Base-by-base conservation (phyloP, 441 rosid genomes). In the Euphorbia celastroides region DNA sequence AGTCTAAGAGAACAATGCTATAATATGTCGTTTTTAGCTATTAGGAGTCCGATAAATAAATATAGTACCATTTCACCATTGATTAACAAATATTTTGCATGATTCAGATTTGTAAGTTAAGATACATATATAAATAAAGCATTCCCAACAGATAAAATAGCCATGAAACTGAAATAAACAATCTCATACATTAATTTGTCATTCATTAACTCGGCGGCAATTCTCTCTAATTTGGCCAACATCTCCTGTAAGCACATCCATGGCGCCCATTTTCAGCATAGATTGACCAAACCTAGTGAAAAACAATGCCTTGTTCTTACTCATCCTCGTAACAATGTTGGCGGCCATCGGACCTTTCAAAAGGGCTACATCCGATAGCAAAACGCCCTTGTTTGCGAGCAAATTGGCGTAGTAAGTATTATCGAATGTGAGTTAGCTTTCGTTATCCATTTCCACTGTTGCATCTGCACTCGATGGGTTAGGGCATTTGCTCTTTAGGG, bases 211-310 rank as follows among this genome's bases (percentile, higher is more conserved):
- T 2, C 62, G 46, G 2, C 25, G 67, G 23, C 83, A 76, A 2
- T 76, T 62, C 36, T 66, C 69, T 54, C 78, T 69, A 22, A 74
- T 74, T 54, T 77, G 60, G 50, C 80, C 83, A 13, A 20, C 31
- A 19, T 41, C 7, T 56, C 68, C 73, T 0, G 71, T 69, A 17
- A 76, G 68, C 5, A 76, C 72, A 41, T 16, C 69, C 19, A 72
- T 60, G 10, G 46, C 52, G 23, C 71, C 73, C 83, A 79, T 62
- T 54, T 66, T 79, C 61, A 22, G 30, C 72, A 79, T 71, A 3
- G 74, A 71, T 0, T 34, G n/a, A 6, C 72, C 60, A 30, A 79
- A 79, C 10, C 55, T 58, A 1, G 1, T 2, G 52, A 63, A 48
- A 65, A 83, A 86, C 27, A n/a, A n/a, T n/a, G 27, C 30, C 0